Evolutionary conservation across 495 filamentous ascomycete species (phyloP).

Genomic region (Daldinia bambusicola): DNA sequence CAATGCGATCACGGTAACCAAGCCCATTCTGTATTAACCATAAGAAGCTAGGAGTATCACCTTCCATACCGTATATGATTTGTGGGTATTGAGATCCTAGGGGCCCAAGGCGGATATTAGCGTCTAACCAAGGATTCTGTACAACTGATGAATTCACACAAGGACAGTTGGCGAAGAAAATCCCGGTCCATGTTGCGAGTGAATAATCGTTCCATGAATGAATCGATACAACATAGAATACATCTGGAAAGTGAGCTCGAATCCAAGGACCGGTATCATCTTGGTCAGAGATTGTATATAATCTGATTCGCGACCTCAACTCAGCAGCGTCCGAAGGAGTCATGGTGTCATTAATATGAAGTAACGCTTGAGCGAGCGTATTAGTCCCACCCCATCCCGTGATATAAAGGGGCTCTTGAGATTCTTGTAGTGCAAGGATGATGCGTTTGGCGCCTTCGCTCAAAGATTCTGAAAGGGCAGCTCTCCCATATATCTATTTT

Average conservation of each 20-base stretch:
- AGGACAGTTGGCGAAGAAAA: background rate
- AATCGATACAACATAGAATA: background rate
- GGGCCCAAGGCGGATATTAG: background rate
- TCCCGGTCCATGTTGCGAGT: background rate
- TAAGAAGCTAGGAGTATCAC: conserved; percentile 20
- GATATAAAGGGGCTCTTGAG: conserved; percentile 13
- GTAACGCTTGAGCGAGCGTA: conserved; percentile 16
- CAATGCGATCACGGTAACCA: conserved; percentile 17
- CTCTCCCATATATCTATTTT: background rate
- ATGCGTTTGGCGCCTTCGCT: conserved; percentile 19
- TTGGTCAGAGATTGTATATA: background rate
- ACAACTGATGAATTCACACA: background rate
- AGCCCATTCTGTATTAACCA: conserved; percentile 24
- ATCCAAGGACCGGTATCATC: background rate
- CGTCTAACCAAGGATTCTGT: conserved; percentile 1
- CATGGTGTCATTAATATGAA: conserved; percentile 20
- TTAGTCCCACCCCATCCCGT: conserved; percentile 21
- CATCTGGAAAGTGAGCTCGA: background rate
- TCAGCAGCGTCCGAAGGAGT: conserved; percentile 8
- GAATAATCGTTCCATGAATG: background rate
- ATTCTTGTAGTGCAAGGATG: conserved; percentile 16
- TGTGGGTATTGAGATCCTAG: background rate
- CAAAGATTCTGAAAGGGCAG: background rate
- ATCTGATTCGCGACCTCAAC: background rate
- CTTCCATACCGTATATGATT: conserved; percentile 23